phyloP scores from a whole-genome alignment of 768 basidiomycete species.

The Leccinum uliginosum region DNA sequence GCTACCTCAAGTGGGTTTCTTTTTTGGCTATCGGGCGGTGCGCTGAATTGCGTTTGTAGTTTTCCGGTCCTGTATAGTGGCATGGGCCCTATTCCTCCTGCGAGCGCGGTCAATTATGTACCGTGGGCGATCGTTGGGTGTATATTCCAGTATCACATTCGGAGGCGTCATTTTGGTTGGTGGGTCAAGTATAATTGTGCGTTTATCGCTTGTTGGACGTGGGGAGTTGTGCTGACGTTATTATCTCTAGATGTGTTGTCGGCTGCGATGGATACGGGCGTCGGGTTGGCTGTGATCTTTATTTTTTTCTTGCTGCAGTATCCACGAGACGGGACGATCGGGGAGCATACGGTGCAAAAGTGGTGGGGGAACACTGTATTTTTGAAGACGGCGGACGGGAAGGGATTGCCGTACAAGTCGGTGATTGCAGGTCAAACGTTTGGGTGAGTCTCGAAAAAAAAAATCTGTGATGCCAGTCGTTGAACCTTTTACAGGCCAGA shows the following conservation, averaged over 20 bases:
- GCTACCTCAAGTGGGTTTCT: slow-evolving; percentile 57
- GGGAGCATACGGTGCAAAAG: slow-evolving; percentile 42
- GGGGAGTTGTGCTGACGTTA: slow-evolving; percentile 17
- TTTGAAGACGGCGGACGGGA: slow-evolving; percentile 20
- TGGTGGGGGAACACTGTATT: slow-evolving; percentile 71
- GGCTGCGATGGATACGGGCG: slow-evolving; percentile 67
- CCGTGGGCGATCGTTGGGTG: slow-evolving; percentile 64
- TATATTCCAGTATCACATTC: slow-evolving; percentile 59
- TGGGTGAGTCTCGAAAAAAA: slow-evolving; percentile 26
- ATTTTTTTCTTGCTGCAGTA: slow-evolving; percentile 66
- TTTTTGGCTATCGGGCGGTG: not conserved
- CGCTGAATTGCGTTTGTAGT: not conserved
- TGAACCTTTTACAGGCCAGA: slow-evolving; percentile 8
- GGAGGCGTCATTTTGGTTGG: slow-evolving; percentile 60
- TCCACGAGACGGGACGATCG: slow-evolving; percentile 58
- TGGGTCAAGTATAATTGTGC: slow-evolving; percentile 54
- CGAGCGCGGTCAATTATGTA: slow-evolving; percentile 61
- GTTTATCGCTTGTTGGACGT: not conserved
- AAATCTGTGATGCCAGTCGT: not conserved
- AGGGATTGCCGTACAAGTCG: slow-evolving; percentile 7
- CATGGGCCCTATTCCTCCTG: slow-evolving; percentile 51
- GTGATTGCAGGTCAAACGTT: slow-evolving; percentile 19
- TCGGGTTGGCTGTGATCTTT: slow-evolving; percentile 51
- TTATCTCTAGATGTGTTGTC: slow-evolving; percentile 72
- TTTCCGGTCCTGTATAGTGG: not conserved